Base-by-base conservation (phyloP, 768 basidiomycete species). In the Boletus rufocinnamomeus region DNA sequence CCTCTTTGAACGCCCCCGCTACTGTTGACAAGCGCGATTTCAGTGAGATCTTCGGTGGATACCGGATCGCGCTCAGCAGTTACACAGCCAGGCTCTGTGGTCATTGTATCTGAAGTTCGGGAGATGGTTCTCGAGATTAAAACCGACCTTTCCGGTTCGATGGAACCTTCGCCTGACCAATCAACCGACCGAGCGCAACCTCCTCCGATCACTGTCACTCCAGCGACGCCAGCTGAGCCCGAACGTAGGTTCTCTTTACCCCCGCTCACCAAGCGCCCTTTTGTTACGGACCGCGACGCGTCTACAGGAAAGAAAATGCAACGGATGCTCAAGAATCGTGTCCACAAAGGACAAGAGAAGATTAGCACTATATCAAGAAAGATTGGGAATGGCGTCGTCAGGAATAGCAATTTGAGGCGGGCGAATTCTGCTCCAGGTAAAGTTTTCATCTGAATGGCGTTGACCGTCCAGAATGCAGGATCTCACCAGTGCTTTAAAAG, bases 281-380 rank as follows among this genome's bases (percentile, higher is more conserved):
- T 70, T 47, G 72, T 74, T n/a, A 67, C 67, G 43, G 76, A 71
- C 28, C 66, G 73, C 43, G 82, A 86, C 60, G 75, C 77, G 10
- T 84, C 80, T 27, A 82, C 82, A 53, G 85, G 85, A 40, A 91
- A 88, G 73, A 90, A 88, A 69, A 77, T 92, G 52, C 86, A 87
- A 63, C 85, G 86, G 69, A 88, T 89, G 75, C 74, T 91, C 59
- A 91, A 88, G 72, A 80, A 82, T 57, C 80, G 83, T 11, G 89
- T 92, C 25, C 84, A 91, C 63, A 87, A 90, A 67, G 83, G 87
- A 8, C 86, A 86, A 57, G 86, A 78, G 7, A 81, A 85, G 51
- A 89, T 93, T 44, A 84, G 84, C 28, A 89, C 88, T 19, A 89
- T 91, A 51, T 89, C 89, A 34, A 84, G 80, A 69, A 91, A 84